These are phyloP conservation scores for Eutrema yunnanense DNA, from an alignment of 345 rosid species.

Conservation along the genomic window DNA sequence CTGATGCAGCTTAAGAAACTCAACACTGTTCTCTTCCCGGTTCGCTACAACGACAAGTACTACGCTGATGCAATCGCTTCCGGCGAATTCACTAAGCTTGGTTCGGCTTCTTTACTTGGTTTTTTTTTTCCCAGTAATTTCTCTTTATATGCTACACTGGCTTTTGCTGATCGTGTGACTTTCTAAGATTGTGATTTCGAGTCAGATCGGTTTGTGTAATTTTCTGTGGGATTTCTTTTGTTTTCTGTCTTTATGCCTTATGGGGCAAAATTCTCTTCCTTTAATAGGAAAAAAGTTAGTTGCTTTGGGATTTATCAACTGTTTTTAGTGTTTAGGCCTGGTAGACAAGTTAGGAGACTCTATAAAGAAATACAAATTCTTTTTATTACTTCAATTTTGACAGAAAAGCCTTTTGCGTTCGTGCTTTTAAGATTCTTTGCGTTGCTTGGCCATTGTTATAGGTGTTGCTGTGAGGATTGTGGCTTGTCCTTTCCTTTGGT, in stretches of 20 bases:
- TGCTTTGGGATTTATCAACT: background rate
- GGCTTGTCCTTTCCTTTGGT: too few relatives aligned
- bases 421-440: too few relatives aligned
- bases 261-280: background rate
- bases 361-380: background rate
- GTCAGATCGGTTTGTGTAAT: background rate
- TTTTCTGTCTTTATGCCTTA: background rate
- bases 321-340: background rate
- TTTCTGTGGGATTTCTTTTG: background rate
- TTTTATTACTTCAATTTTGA: background rate
- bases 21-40: constrained; percentile 84
- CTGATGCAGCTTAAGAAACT: constrained; percentile 96
- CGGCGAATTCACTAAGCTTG: constrained; percentile 90
- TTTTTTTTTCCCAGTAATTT: background rate
- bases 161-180: background rate
- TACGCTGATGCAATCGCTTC: constrained; percentile 81
- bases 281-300: background rate
- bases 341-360: background rate
- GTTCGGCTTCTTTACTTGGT: constrained; percentile 31
- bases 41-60: constrained; percentile 91
- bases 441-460: too few relatives aligned
- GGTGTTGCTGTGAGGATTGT: too few relatives aligned
- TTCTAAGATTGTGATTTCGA: background rate
- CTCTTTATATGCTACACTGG: background rate
- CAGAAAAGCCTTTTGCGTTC: too few relatives aligned